A percentile compares a stretch with the other conserved stretches of the same genome.
Conservation (phyloP, 805 yeast species). For the Wilhelminamyces savonicus region DNA sequence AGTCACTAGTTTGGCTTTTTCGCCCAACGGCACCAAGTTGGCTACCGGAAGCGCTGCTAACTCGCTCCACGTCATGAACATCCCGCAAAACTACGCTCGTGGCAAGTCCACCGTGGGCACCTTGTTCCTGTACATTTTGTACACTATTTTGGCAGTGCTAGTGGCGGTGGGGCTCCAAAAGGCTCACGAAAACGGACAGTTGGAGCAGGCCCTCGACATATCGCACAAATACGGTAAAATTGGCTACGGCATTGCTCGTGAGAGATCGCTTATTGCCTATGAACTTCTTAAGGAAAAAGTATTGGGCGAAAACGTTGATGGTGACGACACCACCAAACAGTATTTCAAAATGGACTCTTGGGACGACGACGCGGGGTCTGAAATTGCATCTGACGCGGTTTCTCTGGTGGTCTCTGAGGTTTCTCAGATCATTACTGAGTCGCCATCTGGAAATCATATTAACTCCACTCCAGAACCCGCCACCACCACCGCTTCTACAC, state of each 20-base stretch:
- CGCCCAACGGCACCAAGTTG: slow-evolving; percentile 58
- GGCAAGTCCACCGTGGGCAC: slow-evolving; percentile 33
- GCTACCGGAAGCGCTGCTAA: slow-evolving; percentile 78
- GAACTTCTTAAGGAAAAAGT: slow-evolving; percentile 24
- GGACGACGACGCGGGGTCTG: slow-evolving; percentile 4
- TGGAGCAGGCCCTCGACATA: slow-evolving; percentile 15
- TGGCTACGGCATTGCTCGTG: slow-evolving; percentile 11
- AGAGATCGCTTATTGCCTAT: slow-evolving; percentile 8
- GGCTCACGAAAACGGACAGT: slow-evolving; percentile 29
- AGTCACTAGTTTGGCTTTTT: slow-evolving; percentile 64
- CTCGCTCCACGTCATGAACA: slow-evolving; percentile 53
- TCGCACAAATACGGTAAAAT: slow-evolving; percentile 13
- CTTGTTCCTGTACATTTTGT: slow-evolving; percentile 24
- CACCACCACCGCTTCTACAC: not conserved
- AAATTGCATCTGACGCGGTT: slow-evolving; percentile 1
- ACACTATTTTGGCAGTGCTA: slow-evolving; percentile 26
- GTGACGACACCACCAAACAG: slow-evolving; percentile 13
- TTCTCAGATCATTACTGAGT: no score
- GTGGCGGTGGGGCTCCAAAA: slow-evolving; percentile 28
- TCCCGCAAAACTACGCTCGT: slow-evolving; percentile 46
- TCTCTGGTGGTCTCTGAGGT: no score
- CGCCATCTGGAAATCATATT: no score
- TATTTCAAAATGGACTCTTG: slow-evolving; percentile 19
- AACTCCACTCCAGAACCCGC: not conserved
- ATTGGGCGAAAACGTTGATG: slow-evolving; percentile 15